A percentile compares a stretch with the other conserved stretches of the same genome.
These are phyloP conservation scores for Candida nitratophila DNA, from an alignment of 805 yeast genomes.

Conservation along the genomic window DNA sequence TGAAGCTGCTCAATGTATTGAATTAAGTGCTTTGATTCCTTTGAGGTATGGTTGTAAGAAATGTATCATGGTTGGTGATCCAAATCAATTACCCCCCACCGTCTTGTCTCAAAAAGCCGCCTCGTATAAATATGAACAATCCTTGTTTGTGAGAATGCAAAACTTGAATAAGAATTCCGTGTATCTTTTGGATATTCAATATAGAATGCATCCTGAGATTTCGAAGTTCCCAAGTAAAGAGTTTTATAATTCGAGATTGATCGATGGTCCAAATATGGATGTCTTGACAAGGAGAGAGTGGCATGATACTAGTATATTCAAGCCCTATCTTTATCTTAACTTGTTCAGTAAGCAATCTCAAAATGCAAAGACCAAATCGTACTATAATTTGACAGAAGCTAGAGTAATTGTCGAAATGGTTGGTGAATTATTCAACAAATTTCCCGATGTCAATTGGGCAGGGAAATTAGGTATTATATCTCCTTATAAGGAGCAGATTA, in stretches of 20 bases:
- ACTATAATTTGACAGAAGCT: slow-evolving; percentile 67
- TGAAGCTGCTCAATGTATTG: slow-evolving; percentile 98
- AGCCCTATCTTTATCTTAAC: slow-evolving; percentile 79
- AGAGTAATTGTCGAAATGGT: slow-evolving; percentile 63
- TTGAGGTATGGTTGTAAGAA: slow-evolving; percentile 82
- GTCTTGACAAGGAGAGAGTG: slow-evolving; percentile 57
- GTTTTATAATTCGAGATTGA: slow-evolving; percentile 66
- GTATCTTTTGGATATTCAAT: slow-evolving; percentile 79
- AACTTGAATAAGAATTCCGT: slow-evolving; percentile 51
- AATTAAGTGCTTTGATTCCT: slow-evolving; percentile 85
- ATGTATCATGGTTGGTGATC: slow-evolving; percentile 98
- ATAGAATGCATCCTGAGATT: slow-evolving; percentile 95
- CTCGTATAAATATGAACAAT: slow-evolving; percentile 73
- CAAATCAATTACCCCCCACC: slow-evolving; percentile 96
- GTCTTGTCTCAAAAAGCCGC: slow-evolving; percentile 88
- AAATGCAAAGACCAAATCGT: slow-evolving; percentile 59
- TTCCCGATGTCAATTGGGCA: slow-evolving; percentile 46
- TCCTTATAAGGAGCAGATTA: slow-evolving; percentile 87
- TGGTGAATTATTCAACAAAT: slow-evolving; percentile 40
- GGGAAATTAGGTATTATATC: slow-evolving; percentile 87
- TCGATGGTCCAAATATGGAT: slow-evolving; percentile 75
- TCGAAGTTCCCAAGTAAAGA: slow-evolving; percentile 80
- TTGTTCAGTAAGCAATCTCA: slow-evolving; percentile 59
- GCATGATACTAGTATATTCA: slow-evolving; percentile 53
- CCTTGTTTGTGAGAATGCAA: slow-evolving; percentile 91